Base-by-base conservation (phyloP, 2,329 filamentous ascomycete genomes). In the Ophiosphaerella narmari region DNA sequence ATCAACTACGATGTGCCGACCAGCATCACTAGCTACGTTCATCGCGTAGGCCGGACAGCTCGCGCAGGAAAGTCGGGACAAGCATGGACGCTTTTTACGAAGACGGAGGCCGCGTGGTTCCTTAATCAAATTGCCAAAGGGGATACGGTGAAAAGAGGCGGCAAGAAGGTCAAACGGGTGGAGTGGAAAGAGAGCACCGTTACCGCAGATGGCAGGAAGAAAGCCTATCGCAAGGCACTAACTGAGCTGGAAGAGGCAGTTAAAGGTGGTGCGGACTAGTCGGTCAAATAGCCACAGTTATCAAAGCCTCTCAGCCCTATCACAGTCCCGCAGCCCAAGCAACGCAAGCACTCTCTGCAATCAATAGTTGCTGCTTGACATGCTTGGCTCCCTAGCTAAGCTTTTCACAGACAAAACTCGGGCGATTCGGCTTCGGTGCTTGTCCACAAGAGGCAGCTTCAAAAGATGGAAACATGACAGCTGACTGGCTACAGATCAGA, bases 1-100 rank as follows among this genome's bases (percentile, higher is more conserved):
- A 79, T 97, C 74, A 97, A 96, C 76, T 97, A 97, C 77, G 93
- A 97, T 70, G 81, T 97, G 43, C 93, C 93, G 0, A 82, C 85
- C 4, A 92, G 87, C 65, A 78, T 91, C 31, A 88, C 88, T 5
- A 88, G 86, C 21, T 97, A 97, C 64, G 86, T 97, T 4, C 94
- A 97, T 71, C 87, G 94, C 35, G 91, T 97, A 1, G 93, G 94
- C 33, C 86, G 94, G 48, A 97, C 93, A 1, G 93, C 93, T 0
- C 82, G 92, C 69, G 94, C 90, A 0, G 91, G 89, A 1, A 84
- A 85, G 46, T 60, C 76, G 1, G 93, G 93, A 1, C 81, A 85
- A 40, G 91, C 93, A 0, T 96, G 91, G 90, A 96, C 91, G 0
- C 76, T 99, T 11, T 86, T 96, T 41, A 87, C 86, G 4, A 87